phyloP scores from a whole-genome alignment of 1,284 basidiomycete species.

The Trametes sp. region DNA sequence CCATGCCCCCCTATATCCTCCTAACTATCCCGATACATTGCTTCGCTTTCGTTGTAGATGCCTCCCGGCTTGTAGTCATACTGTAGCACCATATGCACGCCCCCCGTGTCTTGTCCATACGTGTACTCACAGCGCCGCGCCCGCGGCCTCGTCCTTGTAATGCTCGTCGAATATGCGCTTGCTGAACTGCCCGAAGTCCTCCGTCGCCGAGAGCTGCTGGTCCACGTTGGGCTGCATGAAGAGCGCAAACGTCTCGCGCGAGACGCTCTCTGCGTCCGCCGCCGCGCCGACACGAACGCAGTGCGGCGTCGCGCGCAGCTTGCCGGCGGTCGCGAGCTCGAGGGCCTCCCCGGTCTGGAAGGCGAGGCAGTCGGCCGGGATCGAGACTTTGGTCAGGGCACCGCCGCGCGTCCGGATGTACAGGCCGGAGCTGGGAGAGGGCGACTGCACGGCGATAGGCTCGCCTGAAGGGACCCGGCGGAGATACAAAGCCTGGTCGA shows the following conservation, averaged over 20 bases:
- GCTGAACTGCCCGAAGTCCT: slow-evolving; percentile 91
- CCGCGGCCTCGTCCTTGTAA: slow-evolving; percentile 54
- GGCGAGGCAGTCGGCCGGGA: slow-evolving; percentile 82
- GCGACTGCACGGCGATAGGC: slow-evolving; percentile 64
- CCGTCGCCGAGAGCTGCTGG: slow-evolving; percentile 68
- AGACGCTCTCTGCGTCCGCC: slow-evolving; percentile 57
- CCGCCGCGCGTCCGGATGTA: slow-evolving; percentile 89
- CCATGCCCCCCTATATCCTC: background rate
- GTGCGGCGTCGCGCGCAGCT: slow-evolving; percentile 87
- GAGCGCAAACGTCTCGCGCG: slow-evolving; percentile 87
- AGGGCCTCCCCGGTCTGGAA: slow-evolving; percentile 96
- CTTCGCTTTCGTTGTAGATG: slow-evolving; percentile 19
- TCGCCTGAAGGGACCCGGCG: slow-evolving; percentile 47
- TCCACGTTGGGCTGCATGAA: slow-evolving; percentile 94
- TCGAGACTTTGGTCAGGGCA: slow-evolving; percentile 79
- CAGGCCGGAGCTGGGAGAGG: slow-evolving; percentile 80
- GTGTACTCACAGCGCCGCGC: slow-evolving; percentile 33
- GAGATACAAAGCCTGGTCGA: slow-evolving; percentile 80
- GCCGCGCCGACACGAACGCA: slow-evolving; percentile 78
- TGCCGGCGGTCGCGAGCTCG: slow-evolving; percentile 81
- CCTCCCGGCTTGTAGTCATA: slow-evolving; percentile 13
- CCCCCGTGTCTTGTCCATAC: slow-evolving; percentile 14
- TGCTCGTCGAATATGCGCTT: slow-evolving; percentile 84
- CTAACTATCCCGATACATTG: background rate
- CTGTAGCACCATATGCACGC: slow-evolving; percentile 13